Evolutionary conservation across 2,329 filamentous ascomycete genomes (phyloP), one percentile per base, ranked within the genome.

Genomic region (Xylariales sp.): DNA sequence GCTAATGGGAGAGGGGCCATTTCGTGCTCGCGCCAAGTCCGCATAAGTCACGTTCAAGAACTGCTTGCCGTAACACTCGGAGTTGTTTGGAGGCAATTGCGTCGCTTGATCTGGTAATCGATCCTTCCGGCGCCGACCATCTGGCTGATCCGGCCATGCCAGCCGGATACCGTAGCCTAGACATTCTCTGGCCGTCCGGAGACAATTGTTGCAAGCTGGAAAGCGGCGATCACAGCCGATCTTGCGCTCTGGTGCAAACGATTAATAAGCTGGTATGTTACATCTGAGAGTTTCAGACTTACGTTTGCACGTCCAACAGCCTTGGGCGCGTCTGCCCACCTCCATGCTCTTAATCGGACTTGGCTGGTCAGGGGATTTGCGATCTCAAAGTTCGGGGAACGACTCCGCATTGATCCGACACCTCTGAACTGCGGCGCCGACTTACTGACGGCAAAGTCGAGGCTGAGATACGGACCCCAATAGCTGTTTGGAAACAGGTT

Each of bases 61-160:
- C 31, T 65, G 58, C 37, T 57, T 51, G 18, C 60, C 61, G 40
- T 63, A 62, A 44, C 60, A 46, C 29, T 50, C 42, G 2, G 53
- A 50, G n/a, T 52, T 47, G 35, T 50, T 48, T 31, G 51, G 46
- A 29, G 57, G 54, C 21, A 50, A 44, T 40, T 57, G 52, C 31
- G 52, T 51, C 43, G 57, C 57, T 40, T 58, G 55, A 46, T 60
- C 60, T 16, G 56, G 57, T 32, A 56, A 48, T 32, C 48, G 55
- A 40, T 35, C 53, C 36, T 52, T 43, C 47, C 58, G 51, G 31
- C 68, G 62, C 29, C 69, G 57, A 8, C 69, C 68, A 45, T 72
- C 68, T n/a, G 60, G 58, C 40, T 64, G 64, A 46, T 71, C 69
- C 7, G 69, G 68, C 70, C 69, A 73, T 5, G 64, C 59, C 4